A percentile compares a stretch with the other conserved stretches of the same genome.
Evolutionary conservation across 2,329 filamentous ascomycete genomes (phyloP).

Genomic region (Aspergillus sp.): DNA sequence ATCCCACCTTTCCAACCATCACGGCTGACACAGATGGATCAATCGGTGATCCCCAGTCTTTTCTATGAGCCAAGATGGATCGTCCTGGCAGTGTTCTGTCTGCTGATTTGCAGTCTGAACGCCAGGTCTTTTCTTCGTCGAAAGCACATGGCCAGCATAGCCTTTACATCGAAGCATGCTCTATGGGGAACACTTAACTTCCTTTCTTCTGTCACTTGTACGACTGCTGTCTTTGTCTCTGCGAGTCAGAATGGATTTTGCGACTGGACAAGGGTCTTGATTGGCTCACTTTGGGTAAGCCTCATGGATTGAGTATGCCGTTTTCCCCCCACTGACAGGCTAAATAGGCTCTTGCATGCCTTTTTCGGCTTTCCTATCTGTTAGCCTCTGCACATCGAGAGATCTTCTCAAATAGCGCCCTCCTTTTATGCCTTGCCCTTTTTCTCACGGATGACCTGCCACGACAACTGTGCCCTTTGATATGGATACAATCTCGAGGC

Average conservation of each 20-base stretch:
- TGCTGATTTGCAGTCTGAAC: not conserved
- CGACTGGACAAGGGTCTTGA: not conserved
- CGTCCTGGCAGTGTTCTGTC: not conserved
- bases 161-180: not conserved
- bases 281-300: not conserved
- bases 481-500: constrained; percentile 2
- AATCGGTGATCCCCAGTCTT: too few relatives aligned
- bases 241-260: not conserved
- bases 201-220: not conserved
- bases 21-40: too few relatives aligned
- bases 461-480: constrained; percentile 4
- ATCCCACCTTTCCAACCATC: too few relatives aligned
- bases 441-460: constrained; percentile 3
- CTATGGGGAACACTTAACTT: not conserved
- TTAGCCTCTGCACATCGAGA: not conserved
- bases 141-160: not conserved
- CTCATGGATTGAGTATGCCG: not conserved
- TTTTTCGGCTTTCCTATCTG: constrained; percentile 2
- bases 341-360: constrained; percentile 1
- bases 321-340: constrained; percentile 2
- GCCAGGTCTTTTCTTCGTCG: not conserved
- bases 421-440: constrained; percentile 2
- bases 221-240: not conserved
- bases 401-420: not conserved
- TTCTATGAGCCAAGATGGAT: not conserved